A percentile compares a stretch with the other conserved stretches of the same genome.
Conservation (phyloP, 164 flowering plant species). For the Nymphaea colorata region DNA sequence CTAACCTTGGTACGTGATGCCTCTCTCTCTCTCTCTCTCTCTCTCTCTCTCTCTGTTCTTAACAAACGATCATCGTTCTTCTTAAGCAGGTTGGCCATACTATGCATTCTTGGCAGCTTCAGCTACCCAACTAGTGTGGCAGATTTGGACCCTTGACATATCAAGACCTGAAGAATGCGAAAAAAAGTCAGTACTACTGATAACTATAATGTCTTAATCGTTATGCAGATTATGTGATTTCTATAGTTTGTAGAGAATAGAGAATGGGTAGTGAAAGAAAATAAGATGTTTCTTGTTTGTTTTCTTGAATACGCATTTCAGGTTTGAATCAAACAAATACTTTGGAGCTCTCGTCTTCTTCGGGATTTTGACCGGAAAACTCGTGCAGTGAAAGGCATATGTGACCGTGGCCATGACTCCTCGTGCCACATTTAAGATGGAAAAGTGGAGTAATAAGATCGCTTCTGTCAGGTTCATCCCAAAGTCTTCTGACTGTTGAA, state of each 20-base stretch:
- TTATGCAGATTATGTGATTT: no score
- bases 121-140: conserved; percentile 87
- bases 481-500: no score
- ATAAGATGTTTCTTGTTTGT: no score
- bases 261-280: no score
- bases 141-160: conserved; percentile 67
- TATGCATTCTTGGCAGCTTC: conserved; percentile 59
- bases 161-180: conserved; percentile 80
- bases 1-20: conserved; percentile 48
- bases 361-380: not conserved
- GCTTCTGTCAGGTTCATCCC: no score
- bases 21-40: not conserved
- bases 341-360: not conserved
- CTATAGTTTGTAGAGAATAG: no score
- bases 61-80: not conserved
- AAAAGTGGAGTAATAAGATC: no score
- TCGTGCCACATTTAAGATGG: no score
- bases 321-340: not conserved
- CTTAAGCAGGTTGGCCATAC: conserved; percentile 70
- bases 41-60: not conserved
- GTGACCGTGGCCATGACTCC: no score
- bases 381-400: not conserved
- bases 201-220: no score
- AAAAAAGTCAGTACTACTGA: conserved; percentile 39
- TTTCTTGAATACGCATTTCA: not conserved